Evolutionary conservation across 768 basidiomycete genomes (phyloP).

Genomic region (Mycena rosella): DNA sequence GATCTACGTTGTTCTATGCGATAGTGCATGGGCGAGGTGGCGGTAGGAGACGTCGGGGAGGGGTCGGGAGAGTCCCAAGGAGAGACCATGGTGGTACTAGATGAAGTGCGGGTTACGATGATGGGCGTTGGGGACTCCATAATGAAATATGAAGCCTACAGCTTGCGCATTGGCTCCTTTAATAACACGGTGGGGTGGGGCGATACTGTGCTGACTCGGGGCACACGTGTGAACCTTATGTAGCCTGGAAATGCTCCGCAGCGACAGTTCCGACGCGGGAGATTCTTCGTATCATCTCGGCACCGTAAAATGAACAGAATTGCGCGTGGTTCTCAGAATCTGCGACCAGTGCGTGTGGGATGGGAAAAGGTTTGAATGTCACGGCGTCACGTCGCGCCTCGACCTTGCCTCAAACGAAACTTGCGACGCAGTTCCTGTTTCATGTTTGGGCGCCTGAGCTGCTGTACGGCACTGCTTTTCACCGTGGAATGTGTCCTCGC

Average conservation of each 20-base stretch:
- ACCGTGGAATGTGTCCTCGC: slow-evolving; percentile 16
- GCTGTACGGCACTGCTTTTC: slow-evolving; percentile 1
- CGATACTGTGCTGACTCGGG: slow-evolving; percentile 24
- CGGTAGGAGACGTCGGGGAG: slow-evolving; percentile 38
- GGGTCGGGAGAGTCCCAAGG: slow-evolving; percentile 35
- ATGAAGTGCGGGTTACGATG: slow-evolving; percentile 36
- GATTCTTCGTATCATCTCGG: slow-evolving; percentile 12
- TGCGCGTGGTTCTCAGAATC: not conserved
- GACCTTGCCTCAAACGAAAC: slow-evolving; percentile 10
- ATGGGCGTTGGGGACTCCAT: slow-evolving; percentile 32
- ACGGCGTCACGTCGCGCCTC: no score
- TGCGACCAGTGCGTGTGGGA: no score
- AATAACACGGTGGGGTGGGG: slow-evolving; percentile 27
- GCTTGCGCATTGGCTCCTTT: slow-evolving; percentile 24
- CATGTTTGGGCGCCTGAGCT: not conserved
- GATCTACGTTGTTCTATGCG: slow-evolving; percentile 64
- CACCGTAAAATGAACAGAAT: slow-evolving; percentile 16
- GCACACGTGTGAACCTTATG: slow-evolving; percentile 32
- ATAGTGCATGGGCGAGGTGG: slow-evolving; percentile 54
- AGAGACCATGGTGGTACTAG: slow-evolving; percentile 37
- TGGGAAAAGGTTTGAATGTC: no score
- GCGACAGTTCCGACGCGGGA: slow-evolving; percentile 5
- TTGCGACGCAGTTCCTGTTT: slow-evolving; percentile 1
- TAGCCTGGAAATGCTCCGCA: slow-evolving; percentile 8
- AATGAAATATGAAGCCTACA: not conserved